Percentiles rank a stretch among this genome's conserved stretches.
phyloP scores from a whole-genome alignment of 1,284 basidiomycete genomes.

The Ustilago xerochloae region DNA sequence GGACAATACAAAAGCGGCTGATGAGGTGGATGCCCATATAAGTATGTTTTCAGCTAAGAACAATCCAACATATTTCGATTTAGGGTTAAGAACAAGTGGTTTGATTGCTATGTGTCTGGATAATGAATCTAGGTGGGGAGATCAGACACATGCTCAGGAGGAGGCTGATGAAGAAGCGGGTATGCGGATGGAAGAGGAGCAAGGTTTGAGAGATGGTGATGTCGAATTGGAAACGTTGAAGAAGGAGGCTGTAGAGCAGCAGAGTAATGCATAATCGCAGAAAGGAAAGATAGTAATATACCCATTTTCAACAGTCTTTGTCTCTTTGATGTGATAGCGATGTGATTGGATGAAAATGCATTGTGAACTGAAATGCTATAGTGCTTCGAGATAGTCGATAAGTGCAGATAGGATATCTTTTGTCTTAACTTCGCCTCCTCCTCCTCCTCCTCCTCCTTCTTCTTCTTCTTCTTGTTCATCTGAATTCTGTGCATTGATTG shows the following conservation, averaged over 20 bases:
- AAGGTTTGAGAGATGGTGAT: conserved; percentile 38
- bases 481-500: conserved; percentile 2
- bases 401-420: conserved; percentile 57
- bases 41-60: conserved; percentile 84
- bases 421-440: conserved; percentile 10
- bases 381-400: conserved; percentile 46
- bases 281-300: background rate
- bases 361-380: conserved; percentile 16
- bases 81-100: conserved; percentile 72
- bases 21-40: conserved; percentile 88
- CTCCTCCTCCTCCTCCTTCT: background rate
- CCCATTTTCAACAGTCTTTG: too few relatives aligned
- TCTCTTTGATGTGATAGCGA: too few relatives aligned
- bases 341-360: too few relatives aligned
- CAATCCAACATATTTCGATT: conserved; percentile 89
- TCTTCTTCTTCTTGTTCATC: too few relatives aligned
- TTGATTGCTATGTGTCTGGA: conserved; percentile 43
- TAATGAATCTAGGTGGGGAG: conserved; percentile 42
- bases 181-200: conserved; percentile 20
- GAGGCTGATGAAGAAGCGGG: conserved; percentile 8
- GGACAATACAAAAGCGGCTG: conserved; percentile 70
- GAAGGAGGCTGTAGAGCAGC: conserved; percentile 14
- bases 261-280: background rate
- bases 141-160: conserved; percentile 35
- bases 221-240: conserved; percentile 35